Evolutionary conservation across 306 rosid species (phyloP).

Genomic region (Hippophae tibetana): DNA sequence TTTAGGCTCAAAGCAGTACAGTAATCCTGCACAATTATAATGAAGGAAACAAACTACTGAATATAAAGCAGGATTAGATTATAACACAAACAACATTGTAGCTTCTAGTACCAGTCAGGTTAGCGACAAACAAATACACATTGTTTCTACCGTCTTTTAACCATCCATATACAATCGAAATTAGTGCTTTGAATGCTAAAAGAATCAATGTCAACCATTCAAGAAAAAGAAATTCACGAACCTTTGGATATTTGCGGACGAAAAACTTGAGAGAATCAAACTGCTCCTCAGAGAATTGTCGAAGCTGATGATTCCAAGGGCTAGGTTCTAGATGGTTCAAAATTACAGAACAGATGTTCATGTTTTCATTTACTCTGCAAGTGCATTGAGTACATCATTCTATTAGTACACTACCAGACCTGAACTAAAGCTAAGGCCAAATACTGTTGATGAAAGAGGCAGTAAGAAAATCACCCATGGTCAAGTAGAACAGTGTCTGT

Average conservation of each 20-base stretch:
- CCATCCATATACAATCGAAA: no score
- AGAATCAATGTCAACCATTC: background rate
- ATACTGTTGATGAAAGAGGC: background rate
- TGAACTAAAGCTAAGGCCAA: background rate
- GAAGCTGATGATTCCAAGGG: conserved; percentile 66
- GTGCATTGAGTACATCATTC: conserved; percentile 13
- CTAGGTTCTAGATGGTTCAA: conserved; percentile 67
- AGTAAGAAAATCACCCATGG: conserved; percentile 51
- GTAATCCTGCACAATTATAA: no score
- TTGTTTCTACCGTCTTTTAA: no score
- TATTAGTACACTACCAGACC: conserved; percentile 4
- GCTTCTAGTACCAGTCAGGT: no score
- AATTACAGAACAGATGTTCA: conserved; percentile 37
- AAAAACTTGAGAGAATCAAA: conserved; percentile 59
- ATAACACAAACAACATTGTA: no score
- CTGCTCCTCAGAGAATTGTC: conserved; percentile 43
- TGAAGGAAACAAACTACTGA: no score
- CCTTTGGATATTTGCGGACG: conserved; percentile 65
- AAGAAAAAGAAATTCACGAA: conserved; percentile 17
- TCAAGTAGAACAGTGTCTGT: conserved; percentile 48
- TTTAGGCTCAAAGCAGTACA: no score
- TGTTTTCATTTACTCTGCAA: conserved; percentile 57
- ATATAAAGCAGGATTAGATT: no score
- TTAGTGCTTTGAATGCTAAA: background rate
- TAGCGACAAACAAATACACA: no score